Percentiles rank a stretch among this genome's conserved stretches.
Conservation (phyloP, 2,329 filamentous ascomycete genomes). For the Paraphoma chrysanthemicola region DNA sequence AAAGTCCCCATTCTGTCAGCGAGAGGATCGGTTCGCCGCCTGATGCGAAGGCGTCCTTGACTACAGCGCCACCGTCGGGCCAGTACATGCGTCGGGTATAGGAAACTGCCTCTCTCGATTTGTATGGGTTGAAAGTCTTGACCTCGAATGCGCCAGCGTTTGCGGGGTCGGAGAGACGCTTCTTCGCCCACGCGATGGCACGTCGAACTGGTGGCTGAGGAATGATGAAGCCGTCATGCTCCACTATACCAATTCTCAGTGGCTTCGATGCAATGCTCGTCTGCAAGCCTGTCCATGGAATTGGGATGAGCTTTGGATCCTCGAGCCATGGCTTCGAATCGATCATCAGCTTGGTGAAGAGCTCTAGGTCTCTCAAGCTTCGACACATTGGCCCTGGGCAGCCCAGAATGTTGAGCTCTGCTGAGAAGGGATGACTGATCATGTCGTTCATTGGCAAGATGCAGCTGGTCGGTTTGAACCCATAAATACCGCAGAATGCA, state of each 20-base stretch:
- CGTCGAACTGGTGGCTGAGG: conserved; percentile 50
- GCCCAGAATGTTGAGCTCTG: conserved; percentile 23
- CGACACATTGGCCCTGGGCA: conserved; percentile 24
- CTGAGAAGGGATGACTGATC: conserved; percentile 8
- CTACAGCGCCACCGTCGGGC: conserved; percentile 51
- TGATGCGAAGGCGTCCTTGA: conserved; percentile 42
- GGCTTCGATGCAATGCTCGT: conserved; percentile 14
- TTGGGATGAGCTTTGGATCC: conserved; percentile 23
- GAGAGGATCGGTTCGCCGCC: conserved; percentile 55
- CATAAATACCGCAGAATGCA: conserved; percentile 34
- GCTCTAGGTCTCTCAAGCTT: conserved; percentile 20
- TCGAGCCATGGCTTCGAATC: conserved; percentile 17
- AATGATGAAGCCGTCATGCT: conserved; percentile 46
- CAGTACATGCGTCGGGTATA: conserved; percentile 55
- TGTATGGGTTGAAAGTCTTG: conserved; percentile 46
- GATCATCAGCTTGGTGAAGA: conserved; percentile 20
- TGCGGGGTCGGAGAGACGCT: conserved; percentile 12
- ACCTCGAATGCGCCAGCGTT: conserved; percentile 31
- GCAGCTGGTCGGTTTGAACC: conserved; percentile 33
- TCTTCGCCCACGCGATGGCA: conserved; percentile 46
- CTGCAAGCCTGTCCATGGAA: conserved; percentile 25
- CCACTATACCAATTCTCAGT: conserved; percentile 55
- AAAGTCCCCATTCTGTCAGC: conserved; percentile 45
- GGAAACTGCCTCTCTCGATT: conserved; percentile 33
- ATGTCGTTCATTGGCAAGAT: conserved; percentile 19